These are phyloP conservation scores for Dictyostelium brefeldianum DNA, from an alignment of 78 protist genomes.

Conservation along the genomic window DNA sequence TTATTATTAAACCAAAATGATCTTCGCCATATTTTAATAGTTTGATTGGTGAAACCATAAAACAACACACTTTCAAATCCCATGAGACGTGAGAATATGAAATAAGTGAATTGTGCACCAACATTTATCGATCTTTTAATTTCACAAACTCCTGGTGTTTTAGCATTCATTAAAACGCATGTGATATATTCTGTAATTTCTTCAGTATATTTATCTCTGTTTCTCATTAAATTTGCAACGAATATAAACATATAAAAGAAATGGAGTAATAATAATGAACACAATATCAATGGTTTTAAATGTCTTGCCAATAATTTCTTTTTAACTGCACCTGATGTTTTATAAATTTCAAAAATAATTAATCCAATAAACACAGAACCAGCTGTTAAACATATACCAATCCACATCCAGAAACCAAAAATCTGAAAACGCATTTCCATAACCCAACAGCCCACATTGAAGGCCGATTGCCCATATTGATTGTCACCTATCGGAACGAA, in stretches of 20 bases:
- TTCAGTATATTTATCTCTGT: too few species aligned
- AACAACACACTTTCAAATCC: slow-evolving; percentile 38
- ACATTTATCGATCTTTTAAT: not conserved
- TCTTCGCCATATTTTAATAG: slow-evolving; percentile 27
- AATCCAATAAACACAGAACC: slow-evolving; percentile 6
- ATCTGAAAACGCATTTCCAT: not conserved
- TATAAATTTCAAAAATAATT: slow-evolving; percentile 36
- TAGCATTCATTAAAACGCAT: not conserved
- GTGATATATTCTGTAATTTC: not conserved
- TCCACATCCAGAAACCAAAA: slow-evolving; percentile 25
- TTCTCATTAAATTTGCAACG: too few species aligned
- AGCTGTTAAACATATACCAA: not conserved
- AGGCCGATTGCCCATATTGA: not conserved
- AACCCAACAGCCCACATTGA: slow-evolving; percentile 15
- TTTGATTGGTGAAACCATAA: slow-evolving; percentile 19
- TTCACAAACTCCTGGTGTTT: not conserved
- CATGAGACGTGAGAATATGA: not conserved
- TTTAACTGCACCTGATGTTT: not conserved
- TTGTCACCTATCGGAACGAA: slow-evolving; percentile 9
- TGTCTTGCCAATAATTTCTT: not conserved
- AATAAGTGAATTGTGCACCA: not conserved
- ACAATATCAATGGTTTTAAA: not conserved
- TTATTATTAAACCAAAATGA: not conserved
- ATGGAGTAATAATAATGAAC: not conserved
- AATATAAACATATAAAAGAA: slow-evolving; percentile 14